A percentile compares a stretch with the other conserved stretches of the same genome.
Conservation (phyloP, 2,329 filamentous ascomycete genomes). For the Neoarthrinium moseri region DNA sequence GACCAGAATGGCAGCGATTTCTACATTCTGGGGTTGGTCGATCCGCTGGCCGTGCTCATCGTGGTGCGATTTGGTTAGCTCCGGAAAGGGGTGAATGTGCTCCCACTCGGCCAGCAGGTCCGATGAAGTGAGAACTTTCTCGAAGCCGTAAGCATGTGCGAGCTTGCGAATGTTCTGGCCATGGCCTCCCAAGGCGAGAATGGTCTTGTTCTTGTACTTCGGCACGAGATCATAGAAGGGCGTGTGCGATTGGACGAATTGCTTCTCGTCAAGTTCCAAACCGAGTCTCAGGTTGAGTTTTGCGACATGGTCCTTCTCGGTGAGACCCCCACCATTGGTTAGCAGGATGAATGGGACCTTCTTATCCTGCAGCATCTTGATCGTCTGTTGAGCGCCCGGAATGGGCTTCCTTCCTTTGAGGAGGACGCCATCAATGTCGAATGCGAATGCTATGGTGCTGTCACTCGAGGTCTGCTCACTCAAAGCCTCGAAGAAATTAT, state of each 20-base stretch:
- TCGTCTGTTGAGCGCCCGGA: constrained; percentile 58
- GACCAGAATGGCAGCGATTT: constrained; percentile 31
- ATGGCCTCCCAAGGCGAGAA: constrained; percentile 54
- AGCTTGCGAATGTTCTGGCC: constrained; percentile 26
- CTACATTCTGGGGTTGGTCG: constrained; percentile 24
- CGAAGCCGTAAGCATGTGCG: constrained; percentile 31
- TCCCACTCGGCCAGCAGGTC: constrained; percentile 24
- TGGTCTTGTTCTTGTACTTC: constrained; percentile 46
- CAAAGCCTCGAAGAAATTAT: not conserved
- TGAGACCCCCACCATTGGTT: constrained; percentile 71
- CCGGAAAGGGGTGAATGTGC: constrained; percentile 31
- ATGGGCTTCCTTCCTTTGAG: constrained; percentile 62
- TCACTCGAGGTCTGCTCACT: constrained; percentile 1
- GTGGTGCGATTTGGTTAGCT: constrained; percentile 32
- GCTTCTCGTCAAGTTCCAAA: constrained; percentile 43
- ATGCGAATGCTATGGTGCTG: constrained; percentile 26
- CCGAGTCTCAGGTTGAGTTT: constrained; percentile 52
- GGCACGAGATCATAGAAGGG: constrained; percentile 61
- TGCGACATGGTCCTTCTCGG: constrained; percentile 60
- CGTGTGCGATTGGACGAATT: constrained; percentile 72
- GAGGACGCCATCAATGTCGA: constrained; percentile 60
- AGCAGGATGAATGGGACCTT: constrained; percentile 70
- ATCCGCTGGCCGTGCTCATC: constrained; percentile 32
- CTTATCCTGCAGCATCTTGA: constrained; percentile 58
- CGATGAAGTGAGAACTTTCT: constrained; percentile 34